Percentiles rank a stretch among this genome's conserved stretches.
These are phyloP conservation scores for Aspergillus hiratsukae DNA, from an alignment of 2,329 filamentous ascomycete genomes.

Conservation along the genomic window DNA sequence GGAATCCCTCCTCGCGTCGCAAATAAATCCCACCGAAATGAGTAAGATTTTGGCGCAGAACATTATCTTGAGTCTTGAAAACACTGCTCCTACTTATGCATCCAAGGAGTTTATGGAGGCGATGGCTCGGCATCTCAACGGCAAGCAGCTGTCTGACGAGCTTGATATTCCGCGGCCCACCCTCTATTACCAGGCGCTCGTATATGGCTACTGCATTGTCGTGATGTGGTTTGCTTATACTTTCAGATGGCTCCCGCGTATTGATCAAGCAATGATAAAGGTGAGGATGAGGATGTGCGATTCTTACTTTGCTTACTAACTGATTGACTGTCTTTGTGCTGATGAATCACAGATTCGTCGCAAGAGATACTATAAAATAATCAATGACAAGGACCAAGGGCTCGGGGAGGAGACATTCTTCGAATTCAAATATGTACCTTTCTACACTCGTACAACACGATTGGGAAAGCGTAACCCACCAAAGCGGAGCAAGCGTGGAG, in stretches of 20 bases:
- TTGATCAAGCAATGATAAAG: constrained; percentile 52
- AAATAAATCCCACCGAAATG: constrained; percentile 61
- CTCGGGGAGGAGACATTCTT: constrained; percentile 62
- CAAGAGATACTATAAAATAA: constrained; percentile 53
- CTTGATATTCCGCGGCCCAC: constrained; percentile 56
- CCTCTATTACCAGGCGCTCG: constrained; percentile 56
- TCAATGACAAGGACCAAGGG: constrained; percentile 61
- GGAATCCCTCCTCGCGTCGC: constrained; percentile 63
- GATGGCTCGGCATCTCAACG: constrained; percentile 66
- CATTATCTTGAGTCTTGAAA: constrained; percentile 65
- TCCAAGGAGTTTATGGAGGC: constrained; percentile 65
- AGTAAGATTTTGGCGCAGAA: constrained; percentile 67
- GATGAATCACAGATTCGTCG: constrained; percentile 36
- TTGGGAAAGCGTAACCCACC: constrained; percentile 21
- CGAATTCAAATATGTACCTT: constrained; percentile 60
- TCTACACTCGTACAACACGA: constrained; percentile 21
- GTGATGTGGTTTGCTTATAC: constrained; percentile 50
- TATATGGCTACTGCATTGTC: constrained; percentile 63
- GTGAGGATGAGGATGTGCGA: constrained; percentile 28
- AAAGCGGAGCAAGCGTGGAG: constrained; percentile 18
- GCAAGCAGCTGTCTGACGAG: constrained; percentile 55
- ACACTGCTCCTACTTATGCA: constrained; percentile 61
- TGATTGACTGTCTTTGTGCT: background rate
- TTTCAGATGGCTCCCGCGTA: constrained; percentile 46
- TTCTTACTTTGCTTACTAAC: background rate